phyloP scores from a whole-genome alignment of 2,329 filamentous ascomycete species.

The Aspergillus pseudonomiae region DNA sequence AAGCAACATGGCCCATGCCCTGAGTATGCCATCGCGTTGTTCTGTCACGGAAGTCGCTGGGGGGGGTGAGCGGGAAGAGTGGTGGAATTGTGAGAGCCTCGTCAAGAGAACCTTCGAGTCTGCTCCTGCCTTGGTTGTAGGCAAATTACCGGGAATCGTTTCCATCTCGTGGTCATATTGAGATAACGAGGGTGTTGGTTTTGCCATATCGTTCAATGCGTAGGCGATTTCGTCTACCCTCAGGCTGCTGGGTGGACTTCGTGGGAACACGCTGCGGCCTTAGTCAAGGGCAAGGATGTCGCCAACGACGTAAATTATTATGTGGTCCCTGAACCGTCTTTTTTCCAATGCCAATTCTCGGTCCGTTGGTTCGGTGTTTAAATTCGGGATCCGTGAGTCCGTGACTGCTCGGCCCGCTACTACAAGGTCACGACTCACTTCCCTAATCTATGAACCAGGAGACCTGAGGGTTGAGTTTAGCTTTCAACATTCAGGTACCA shows the following conservation, averaged over 20 bases:
- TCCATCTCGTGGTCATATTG: background rate
- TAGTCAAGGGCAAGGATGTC: background rate
- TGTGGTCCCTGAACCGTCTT: background rate
- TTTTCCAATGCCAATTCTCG: background rate
- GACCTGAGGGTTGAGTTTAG: too few species aligned
- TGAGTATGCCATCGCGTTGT: background rate
- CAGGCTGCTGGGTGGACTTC: background rate
- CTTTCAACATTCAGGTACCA: too few species aligned
- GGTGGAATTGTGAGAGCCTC: background rate
- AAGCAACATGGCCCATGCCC: background rate
- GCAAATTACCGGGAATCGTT: background rate
- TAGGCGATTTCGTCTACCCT: background rate
- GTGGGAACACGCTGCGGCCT: background rate
- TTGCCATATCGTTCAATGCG: background rate
- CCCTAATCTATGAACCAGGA: too few species aligned
- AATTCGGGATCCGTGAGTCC: background rate
- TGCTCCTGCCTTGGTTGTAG: background rate
- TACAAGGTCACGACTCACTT: background rate
- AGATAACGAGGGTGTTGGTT: background rate
- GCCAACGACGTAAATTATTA: background rate
- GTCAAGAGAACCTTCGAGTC: background rate
- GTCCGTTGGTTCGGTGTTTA: background rate
- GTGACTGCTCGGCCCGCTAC: background rate
- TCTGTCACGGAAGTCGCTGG: background rate
- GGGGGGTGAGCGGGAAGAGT: background rate